Base-by-base conservation (phyloP, 1,284 basidiomycete genomes). In the Puccinia polysora region DNA sequence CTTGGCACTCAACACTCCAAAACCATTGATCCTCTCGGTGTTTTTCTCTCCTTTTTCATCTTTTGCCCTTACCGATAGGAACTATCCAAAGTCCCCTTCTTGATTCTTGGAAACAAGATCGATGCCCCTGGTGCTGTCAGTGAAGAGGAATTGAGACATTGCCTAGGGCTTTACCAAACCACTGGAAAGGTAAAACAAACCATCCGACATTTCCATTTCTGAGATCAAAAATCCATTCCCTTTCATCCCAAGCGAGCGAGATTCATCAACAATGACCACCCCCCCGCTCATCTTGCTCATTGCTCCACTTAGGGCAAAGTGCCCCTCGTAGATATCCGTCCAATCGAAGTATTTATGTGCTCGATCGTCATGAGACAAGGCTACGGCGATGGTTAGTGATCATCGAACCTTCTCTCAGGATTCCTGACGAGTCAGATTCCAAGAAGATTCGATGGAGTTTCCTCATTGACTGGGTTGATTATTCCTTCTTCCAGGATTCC, bases 281-380 rank as follows among this genome's bases (percentile, higher is more conserved):
- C 3, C 30, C 6, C 71, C 10, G 38, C n/a, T 14, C 67, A 52
- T 5, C 18, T 34, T 56, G 6, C 45, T 28, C 56, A n/a, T 60
- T 60, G 2, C 10, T 60, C 32, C 10, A 18, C 18, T 6, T 25
- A 95, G 92, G 96, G 96, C 81, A 97, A 97, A 81, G 90, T 97
- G 49, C 94, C 93, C 74, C 87, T 98, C 77, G 89, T 85, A 78
- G 95, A 97, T 82, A 97, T 98, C 78, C 88, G 96, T 75, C 95
- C 96, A 38, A 97, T 98, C 81, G 96, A 99, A 82, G 86, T 98
- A 78, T 99, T 97, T 87, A 99, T 99, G 96, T 97, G 94, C 84
- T 98, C 96, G 18, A 95, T 99, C 74, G 95, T 99, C 73, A 93
- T 96, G 86, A 87, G 95, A 81, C 94, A 97, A 81, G 95, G 95